These are phyloP conservation scores for Tricholoma sp. DNA, from an alignment of 768 basidiomycete genomes.

Conservation along the genomic window DNA sequence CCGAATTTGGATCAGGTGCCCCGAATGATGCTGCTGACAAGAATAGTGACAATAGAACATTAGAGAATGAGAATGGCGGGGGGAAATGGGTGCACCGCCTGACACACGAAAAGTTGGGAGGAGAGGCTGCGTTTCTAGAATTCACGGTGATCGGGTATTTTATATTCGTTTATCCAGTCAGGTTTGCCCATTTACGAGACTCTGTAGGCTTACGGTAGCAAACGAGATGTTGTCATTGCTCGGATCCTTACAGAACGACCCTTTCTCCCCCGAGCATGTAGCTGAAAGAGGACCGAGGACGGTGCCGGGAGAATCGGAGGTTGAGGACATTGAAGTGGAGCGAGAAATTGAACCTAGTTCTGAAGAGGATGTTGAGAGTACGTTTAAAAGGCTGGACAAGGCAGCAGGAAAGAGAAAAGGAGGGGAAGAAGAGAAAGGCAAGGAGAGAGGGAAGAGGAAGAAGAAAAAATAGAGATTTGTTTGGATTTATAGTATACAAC, in stretches of 20 bases:
- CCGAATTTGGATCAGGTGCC: conserved; percentile 51
- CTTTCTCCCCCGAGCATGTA: conserved; percentile 61
- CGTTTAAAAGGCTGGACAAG: conserved; percentile 21
- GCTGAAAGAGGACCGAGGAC: conserved; percentile 19
- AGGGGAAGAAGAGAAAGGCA: conserved; percentile 4
- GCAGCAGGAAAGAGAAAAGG: conserved; percentile 17
- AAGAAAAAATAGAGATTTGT: neutral
- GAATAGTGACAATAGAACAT: conserved; percentile 15
- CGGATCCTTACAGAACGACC: conserved; percentile 75
- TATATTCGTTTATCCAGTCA: neutral
- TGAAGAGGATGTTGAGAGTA: conserved; percentile 21
- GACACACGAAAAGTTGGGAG: conserved; percentile 69
- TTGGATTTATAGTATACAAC: neutral
- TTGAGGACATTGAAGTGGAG: conserved; percentile 17
- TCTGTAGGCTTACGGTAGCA: conserved; percentile 70
- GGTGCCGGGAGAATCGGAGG: conserved; percentile 13
- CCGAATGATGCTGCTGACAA: conserved; percentile 21
- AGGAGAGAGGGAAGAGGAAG: conserved; percentile 9
- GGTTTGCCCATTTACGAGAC: conserved; percentile 5
- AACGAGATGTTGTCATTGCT: conserved; percentile 91
- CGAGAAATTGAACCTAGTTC: conserved; percentile 11
- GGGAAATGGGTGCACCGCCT: conserved; percentile 78
- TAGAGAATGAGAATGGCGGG: conserved; percentile 34
- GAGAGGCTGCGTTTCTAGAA: conserved; percentile 57
- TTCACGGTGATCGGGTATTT: conserved; percentile 88